Base-by-base conservation (phyloP, 1,284 basidiomycete genomes). In the Puccinia horiana region DNA sequence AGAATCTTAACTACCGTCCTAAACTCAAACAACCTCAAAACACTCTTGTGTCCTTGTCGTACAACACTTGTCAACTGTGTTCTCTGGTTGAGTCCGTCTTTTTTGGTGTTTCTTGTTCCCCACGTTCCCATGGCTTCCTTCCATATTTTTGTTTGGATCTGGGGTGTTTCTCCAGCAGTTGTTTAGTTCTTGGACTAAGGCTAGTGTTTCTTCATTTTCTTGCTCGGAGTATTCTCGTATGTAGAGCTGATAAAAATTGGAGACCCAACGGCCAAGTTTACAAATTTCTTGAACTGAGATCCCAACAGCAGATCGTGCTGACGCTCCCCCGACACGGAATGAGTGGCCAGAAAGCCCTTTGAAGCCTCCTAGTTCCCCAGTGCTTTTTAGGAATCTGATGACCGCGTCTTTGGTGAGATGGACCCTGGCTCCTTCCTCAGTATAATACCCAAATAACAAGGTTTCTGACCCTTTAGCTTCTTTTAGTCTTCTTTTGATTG, bases 291-390 rank as follows among this genome's bases (percentile, higher is more conserved):
- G 23, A 16, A 0, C 32, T 29, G 0, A 75, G 40, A 44, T 37
- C 26, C 69, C 69, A 35, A 72, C 16, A 5, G 69, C 69, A 26
- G 29, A 16, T 37, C 49, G 4, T n/a, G 56, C 18, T 2, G 49
- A 75, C 2, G 73, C 73, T 6, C 72, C 72, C 56, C 72, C 72
- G 12, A 74, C 72, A 26, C 63, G 63, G 44, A 74, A 74, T 11
- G 63, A 75, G 42, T 75, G 73, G 8, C 73, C 73, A 0, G 73
- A 23, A 9, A 75, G 37, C 32, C 35, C 32, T 6, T 20, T 20
- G 16, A 2, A 40, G 32, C 63, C 63, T 20, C 2, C 4, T 4
- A 2, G 18, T 20, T 40, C 20, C 63, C 63, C 37, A 2, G 23
- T 9, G 5, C 2, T 4, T 2, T 2, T 4, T 8, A 67, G 35